Evolutionary conservation across 345 rosid species (phyloP), one percentile per base, ranked within the genome.

Genomic region (Streptanthus diversifolius): DNA sequence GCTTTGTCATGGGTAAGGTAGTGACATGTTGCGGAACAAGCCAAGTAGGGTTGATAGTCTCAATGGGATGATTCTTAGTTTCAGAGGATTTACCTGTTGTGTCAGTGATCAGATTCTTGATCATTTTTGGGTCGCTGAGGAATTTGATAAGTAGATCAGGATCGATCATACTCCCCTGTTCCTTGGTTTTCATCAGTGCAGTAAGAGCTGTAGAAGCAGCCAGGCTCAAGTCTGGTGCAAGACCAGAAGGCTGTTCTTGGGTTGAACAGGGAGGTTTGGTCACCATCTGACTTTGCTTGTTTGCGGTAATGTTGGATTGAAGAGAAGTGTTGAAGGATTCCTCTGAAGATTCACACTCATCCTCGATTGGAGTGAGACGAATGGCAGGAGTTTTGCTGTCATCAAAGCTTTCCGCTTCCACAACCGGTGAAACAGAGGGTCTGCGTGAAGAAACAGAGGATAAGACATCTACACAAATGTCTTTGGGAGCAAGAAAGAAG

Each of bases 291-390:
- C 8, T 63, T 39, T 66, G 63, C 66, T 41, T 74, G 61, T 10
- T 63, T 41, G 51, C 47, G 29, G 39, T 71, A 39, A 7, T 3
- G 47, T 8, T 11, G 5, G 59, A 71, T 3, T 43, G 60, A 47
- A 3, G 33, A 2, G n/a, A 17, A 80, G 44, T 52, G 52, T 67
- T 68, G 13, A 83, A 56, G n/a, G 71, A 35, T n/a, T 52, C 47
- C 29, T 80, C 73, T 1, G 47, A 15, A 33, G 35, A 62, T 33
- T 80, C 87, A 35, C 1, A 45, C 12, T 68, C 83, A 35, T 89
- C 91, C 68, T 87, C 96, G 25, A 82, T 73, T 7, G 86, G 87
- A 75, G 79, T 78, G 73, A 81, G 59, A 27, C 92, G 97, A 24
- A 87, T 79, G 37, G 54, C 1, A 18, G 85, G 90, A 10, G 85